These are phyloP conservation scores for Cutaneotrichosporon cutaneum DNA, from an alignment of 1,284 basidiomycete species.

Conservation along the genomic window DNA sequence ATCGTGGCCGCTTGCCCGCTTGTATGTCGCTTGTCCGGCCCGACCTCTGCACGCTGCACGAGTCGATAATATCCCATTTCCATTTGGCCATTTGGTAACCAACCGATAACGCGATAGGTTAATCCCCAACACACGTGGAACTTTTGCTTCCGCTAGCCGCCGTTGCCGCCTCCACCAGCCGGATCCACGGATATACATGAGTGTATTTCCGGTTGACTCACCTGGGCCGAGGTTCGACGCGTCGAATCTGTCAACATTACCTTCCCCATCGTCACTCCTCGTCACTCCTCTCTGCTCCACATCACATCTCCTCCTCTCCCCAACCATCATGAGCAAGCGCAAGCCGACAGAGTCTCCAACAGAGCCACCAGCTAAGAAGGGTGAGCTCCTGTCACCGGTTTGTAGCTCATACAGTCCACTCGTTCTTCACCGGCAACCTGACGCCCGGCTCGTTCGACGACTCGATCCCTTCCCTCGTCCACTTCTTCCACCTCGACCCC, in stretches of 20 bases:
- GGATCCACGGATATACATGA: not conserved
- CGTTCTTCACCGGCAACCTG: slow-evolving; percentile 20
- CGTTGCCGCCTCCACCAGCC: not conserved
- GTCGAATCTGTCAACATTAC: not conserved
- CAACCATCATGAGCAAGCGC: slow-evolving; percentile 6
- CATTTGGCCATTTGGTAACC: not conserved
- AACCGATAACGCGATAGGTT: slow-evolving; percentile 10
- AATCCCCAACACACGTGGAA: not conserved
- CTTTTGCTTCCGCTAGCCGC: not conserved
- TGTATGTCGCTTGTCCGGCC: not conserved
- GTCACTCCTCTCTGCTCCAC: too few species aligned
- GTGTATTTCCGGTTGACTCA: not conserved
- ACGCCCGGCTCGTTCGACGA: slow-evolving; percentile 17
- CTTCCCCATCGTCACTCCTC: too few species aligned
- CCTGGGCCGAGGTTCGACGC: not conserved
- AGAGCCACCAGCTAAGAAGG: slow-evolving; percentile 18
- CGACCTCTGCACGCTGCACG: not conserved
- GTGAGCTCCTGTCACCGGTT: not conserved
- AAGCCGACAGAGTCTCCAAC: slow-evolving; percentile 5
- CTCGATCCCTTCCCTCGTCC: slow-evolving; percentile 40
- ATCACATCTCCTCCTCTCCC: not conserved
- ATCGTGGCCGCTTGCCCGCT: not conserved
- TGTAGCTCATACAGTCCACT: slow-evolving; percentile 13
- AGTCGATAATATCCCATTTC: not conserved
- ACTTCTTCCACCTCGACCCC: slow-evolving; percentile 47